Percentiles rank a stretch among this genome's conserved stretches.
Conservation (phyloP, 2,329 filamentous ascomycete genomes). For the Byssochlamys sp. region DNA sequence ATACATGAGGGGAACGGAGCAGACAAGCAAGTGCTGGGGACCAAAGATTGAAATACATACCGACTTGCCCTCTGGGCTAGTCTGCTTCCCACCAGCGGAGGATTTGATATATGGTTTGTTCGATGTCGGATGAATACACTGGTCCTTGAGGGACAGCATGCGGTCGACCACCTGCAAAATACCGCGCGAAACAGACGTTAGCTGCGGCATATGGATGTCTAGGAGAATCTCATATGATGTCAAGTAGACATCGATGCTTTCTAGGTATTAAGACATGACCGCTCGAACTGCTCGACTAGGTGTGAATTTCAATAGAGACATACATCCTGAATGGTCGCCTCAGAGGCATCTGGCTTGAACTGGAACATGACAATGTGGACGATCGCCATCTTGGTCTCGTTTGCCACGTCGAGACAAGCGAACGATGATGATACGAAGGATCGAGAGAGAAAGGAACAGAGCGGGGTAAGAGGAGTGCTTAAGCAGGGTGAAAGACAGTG, state of each 20-base stretch:
- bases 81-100: conserved; percentile 48
- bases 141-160: conserved; percentile 44
- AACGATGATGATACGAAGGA: not conserved
- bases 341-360: not conserved
- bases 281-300: no score
- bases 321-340: not conserved
- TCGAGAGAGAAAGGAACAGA: not conserved
- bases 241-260: no score
- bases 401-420: not conserved
- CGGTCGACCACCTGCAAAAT: conserved; percentile 39
- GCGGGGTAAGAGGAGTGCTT: not conserved
- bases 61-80: conserved; percentile 48
- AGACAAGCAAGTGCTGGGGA: not conserved
- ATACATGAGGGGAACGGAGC: not conserved
- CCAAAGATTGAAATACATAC: conserved; percentile 26
- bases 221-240: not conserved
- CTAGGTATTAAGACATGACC: no score
- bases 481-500: not conserved
- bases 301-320: not conserved
- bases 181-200: not conserved
- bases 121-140: conserved; percentile 47
- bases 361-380: not conserved
- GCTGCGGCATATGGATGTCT: not conserved
- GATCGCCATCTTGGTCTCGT: not conserved
- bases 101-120: conserved; percentile 48